phyloP scores from a whole-genome alignment of 805 yeast species.

The Candida railenensis region DNA sequence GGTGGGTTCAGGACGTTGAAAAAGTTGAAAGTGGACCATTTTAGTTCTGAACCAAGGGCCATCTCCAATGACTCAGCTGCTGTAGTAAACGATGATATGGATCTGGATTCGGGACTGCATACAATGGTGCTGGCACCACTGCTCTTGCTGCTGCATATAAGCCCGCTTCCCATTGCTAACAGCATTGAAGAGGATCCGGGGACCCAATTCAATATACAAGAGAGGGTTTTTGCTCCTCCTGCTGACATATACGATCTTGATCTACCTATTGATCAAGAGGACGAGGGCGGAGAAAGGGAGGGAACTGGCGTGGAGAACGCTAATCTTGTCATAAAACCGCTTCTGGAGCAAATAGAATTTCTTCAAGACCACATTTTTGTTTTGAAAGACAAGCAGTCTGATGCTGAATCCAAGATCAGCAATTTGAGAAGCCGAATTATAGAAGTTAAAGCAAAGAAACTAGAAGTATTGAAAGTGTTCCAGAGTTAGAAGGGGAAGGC shows the following conservation, averaged over 20 bases:
- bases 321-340: not conserved
- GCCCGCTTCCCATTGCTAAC: not conserved
- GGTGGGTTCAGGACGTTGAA: constrained; percentile 9
- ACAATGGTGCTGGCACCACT: constrained; percentile 6
- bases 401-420: not conserved
- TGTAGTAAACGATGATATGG: constrained; percentile 8
- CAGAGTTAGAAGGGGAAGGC: not conserved
- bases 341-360: constrained; percentile 5
- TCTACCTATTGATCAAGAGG: constrained; percentile 9
- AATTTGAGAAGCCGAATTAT: not conserved
- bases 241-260: constrained; percentile 5
- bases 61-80: constrained; percentile 1
- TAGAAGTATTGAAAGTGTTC: not conserved
- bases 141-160: not conserved
- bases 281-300: not conserved
- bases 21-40: constrained; percentile 9
- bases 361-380: constrained; percentile 4
- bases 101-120: constrained; percentile 10
- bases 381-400: not conserved
- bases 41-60: not conserved
- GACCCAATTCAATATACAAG: not conserved
- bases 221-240: not conserved
- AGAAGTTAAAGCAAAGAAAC: not conserved
- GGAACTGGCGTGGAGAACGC: not conserved
- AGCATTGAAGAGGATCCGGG: not conserved